Evolutionary conservation across 345 rosid species (phyloP), one percentile per base, ranked within the genome.

Genomic region (Populus euphratica): DNA sequence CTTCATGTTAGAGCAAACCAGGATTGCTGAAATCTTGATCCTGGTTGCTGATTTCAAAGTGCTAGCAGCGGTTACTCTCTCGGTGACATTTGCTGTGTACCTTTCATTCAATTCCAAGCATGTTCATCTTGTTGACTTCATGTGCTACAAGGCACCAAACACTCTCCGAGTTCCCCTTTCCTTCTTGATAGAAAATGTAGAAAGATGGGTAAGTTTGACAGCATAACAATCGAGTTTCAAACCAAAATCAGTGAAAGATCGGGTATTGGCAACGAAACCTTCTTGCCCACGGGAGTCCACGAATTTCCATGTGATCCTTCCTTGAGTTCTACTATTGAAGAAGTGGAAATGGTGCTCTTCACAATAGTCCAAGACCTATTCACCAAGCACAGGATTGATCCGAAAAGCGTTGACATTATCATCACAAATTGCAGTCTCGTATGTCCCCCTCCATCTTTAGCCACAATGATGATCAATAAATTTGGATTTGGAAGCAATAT

Each of bases 181-280:
- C 8, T 87, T 91, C 5, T 92, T 91, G 82, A 86, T 91, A 87
- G 98, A 94, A 76, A 97, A 91, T 71, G 82, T 89, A 64, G 31
- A 56, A 21, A n/a, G 27, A 29, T 14, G 83, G 84, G 71, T 85
- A 72, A 89, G 73, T 69, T 83, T 85, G 64, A 80, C 79, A 59
- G 81, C 82, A 68, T 82, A 84, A 8, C 94, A 18, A 86, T 93
- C 0, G 97, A 88, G 85, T 92, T 90, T 73, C 92, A 91, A 84
- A 89, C 76, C 89, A 87, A 87, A 68, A 88, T 91, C 67, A 86
- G 72, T 17, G 81, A 78, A 66, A 49, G 81, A 39, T 78, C 81
- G 8, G 81, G 81, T 11, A 18, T 78, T 20, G 81, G 76, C n/a
- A 25, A 63, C 8, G 80, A 77, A 38, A 69, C 80, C 64, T 77